Evolutionary conservation across 768 basidiomycete species (phyloP).

Genomic region (Cyathus striatus): DNA sequence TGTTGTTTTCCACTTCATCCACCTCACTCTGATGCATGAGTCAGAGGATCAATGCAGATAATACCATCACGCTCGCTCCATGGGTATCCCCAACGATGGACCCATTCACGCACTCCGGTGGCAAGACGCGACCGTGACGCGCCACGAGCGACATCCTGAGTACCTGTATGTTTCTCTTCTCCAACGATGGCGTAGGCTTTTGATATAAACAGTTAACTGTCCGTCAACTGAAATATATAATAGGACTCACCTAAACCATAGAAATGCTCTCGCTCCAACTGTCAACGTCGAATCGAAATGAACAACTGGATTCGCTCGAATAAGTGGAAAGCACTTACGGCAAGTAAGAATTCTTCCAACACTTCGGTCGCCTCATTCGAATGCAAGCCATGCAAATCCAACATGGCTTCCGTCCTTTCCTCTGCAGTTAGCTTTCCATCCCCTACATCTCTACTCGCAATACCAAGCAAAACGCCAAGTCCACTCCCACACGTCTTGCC

Average conservation of each 20-base stretch:
- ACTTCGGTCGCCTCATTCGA: conserved; percentile 91
- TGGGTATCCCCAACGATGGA: conserved; percentile 93
- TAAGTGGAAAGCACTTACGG: conserved; percentile 47
- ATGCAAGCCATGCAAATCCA: conserved; percentile 94
- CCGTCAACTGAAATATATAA: conserved; percentile 1
- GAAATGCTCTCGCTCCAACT: conserved; percentile 87
- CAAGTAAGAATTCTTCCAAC: conserved; percentile 80
- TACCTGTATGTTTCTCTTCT: conserved; percentile 93
- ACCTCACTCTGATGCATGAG: conserved; percentile 59
- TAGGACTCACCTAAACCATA: conserved; percentile 68
- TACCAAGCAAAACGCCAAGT: conserved; percentile 83
- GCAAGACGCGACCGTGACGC: conserved; percentile 81
- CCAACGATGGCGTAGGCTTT: conserved; percentile 87
- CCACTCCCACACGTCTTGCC: conserved; percentile 79
- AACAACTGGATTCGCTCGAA: conserved; percentile 1
- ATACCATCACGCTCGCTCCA: conserved; percentile 93
- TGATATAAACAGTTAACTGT: conserved; percentile 2
- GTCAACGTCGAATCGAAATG: conserved; percentile 5
- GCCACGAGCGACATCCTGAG: conserved; percentile 79
- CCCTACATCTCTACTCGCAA: conserved; percentile 57
- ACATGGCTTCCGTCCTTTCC: conserved; percentile 82
- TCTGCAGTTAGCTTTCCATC: conserved; percentile 64
- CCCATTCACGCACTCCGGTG: conserved; percentile 83
- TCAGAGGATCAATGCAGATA: conserved; percentile 82
- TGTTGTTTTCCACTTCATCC: too few relatives aligned